Percentiles rank a stretch among this genome's conserved stretches.
Evolutionary conservation across 352 stramenopile genomes (phyloP).

Genomic region (Halophytophthora batemanensis): DNA sequence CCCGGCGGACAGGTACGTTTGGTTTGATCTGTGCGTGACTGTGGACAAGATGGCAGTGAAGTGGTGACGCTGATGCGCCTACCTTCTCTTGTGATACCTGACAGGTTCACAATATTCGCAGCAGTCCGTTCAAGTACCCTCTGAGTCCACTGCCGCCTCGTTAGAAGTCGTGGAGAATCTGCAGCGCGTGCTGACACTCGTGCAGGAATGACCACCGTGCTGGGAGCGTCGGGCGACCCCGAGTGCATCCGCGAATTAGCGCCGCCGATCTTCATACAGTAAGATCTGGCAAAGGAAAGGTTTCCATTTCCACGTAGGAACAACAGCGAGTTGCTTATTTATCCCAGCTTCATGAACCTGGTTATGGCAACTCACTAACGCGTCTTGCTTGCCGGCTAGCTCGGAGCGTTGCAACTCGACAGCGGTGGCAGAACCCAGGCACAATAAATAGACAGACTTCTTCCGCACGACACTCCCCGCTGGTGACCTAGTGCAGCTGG

Average conservation of each 20-base stretch:
- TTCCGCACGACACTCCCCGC: too few species aligned
- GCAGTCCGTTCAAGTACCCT: background rate
- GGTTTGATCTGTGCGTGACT: background rate
- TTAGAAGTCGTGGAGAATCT: slow-evolving; percentile 22
- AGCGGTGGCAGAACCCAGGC: too few species aligned
- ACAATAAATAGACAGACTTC: slow-evolving; percentile 7
- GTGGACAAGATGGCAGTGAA: background rate
- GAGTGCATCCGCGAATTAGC: background rate
- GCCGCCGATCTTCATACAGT: too few species aligned
- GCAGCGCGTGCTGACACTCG: slow-evolving; percentile 22
- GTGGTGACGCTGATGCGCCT: background rate
- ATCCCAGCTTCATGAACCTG: too few species aligned
- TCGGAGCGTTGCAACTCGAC: too few species aligned
- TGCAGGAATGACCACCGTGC: slow-evolving; percentile 16
- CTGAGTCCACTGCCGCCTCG: background rate
- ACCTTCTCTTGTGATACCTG: background rate
- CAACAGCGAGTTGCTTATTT: too few species aligned
- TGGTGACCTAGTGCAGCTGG: background rate
- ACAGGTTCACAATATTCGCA: slow-evolving; percentile 1
- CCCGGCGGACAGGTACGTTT: slow-evolving; percentile 16
- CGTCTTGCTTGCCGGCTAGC: too few species aligned
- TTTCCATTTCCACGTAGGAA: too few species aligned
- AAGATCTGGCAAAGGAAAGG: too few species aligned
- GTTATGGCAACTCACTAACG: too few species aligned
- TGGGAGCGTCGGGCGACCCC: background rate